A percentile compares a stretch with the other conserved stretches of the same genome.
These are phyloP conservation scores for Eucalyptus viminalis DNA, from an alignment of 345 rosid genomes.

Conservation along the genomic window DNA sequence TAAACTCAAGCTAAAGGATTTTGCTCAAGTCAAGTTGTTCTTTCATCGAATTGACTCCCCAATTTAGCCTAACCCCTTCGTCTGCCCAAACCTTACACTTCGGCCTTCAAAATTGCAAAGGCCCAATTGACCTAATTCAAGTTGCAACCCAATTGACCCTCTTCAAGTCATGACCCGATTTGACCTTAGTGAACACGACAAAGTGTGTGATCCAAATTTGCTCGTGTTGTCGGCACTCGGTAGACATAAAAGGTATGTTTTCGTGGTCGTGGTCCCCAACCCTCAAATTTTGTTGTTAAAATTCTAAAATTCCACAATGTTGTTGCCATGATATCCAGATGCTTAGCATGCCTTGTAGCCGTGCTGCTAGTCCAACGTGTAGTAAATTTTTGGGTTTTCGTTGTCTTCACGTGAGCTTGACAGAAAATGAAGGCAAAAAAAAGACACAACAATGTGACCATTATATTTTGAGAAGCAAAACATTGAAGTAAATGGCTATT, in stretches of 20 bases:
- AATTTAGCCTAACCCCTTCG: no score
- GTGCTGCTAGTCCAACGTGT: no score
- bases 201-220: not conserved
- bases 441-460: not conserved
- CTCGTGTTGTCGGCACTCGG: not conserved
- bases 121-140: no score
- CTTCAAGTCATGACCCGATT: no score
- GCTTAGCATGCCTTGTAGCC: no score
- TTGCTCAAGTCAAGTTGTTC: not conserved
- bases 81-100: no score
- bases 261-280: not conserved
- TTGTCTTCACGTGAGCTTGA: not conserved
- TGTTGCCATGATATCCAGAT: no score
- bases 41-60: not conserved
- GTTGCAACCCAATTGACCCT: no score
- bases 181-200: fast-evolving
- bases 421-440: not conserved
- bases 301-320: no score
- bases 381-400: not conserved
- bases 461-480: not conserved
- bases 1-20: not conserved
- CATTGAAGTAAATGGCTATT: not conserved
- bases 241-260: not conserved
- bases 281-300: not conserved
- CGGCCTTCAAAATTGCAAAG: no score